Evolutionary conservation across 2,329 filamentous ascomycete species (phyloP).

Genomic region (Aspergillus tubingensis): DNA sequence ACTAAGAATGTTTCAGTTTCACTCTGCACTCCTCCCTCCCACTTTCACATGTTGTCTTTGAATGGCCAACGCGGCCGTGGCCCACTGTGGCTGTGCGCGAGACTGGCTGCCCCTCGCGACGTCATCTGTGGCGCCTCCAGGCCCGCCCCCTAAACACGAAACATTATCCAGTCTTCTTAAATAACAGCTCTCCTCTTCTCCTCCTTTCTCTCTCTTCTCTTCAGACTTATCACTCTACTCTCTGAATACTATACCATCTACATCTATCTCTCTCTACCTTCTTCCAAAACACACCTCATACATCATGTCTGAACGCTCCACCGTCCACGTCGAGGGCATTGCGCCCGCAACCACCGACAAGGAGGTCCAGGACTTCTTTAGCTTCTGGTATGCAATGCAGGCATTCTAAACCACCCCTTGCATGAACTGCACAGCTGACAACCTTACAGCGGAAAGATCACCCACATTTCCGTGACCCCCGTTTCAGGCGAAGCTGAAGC

Average conservation of each 20-base stretch:
- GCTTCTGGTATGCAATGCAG: constrained; percentile 69
- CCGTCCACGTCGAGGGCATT: constrained; percentile 90
- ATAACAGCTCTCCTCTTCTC: neutral
- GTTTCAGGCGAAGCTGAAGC: constrained; percentile 57
- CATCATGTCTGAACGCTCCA: constrained; percentile 60
- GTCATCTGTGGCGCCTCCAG: constrained; percentile 16
- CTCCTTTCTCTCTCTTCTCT: constrained; percentile 8
- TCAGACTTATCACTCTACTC: neutral
- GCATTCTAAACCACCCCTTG: neutral
- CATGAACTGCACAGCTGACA: neutral
- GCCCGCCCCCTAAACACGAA: constrained; percentile 2
- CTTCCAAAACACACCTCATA: neutral
- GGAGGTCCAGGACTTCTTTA: constrained; percentile 96
- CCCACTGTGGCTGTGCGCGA: constrained; percentile 6
- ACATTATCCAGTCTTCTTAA: neutral
- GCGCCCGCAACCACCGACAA: constrained; percentile 77
- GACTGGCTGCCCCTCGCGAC: constrained; percentile 7
- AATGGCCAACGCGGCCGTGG: neutral
- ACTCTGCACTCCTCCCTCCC: too few species aligned
- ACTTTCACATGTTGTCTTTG: neutral
- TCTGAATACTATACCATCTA: neutral
- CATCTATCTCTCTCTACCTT: neutral
- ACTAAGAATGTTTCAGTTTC: neutral
- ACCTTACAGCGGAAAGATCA: constrained; percentile 78
- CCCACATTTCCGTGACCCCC: constrained; percentile 72